Conservation (phyloP, 306 rosid species). For the Vachellia pachyceras region DNA sequence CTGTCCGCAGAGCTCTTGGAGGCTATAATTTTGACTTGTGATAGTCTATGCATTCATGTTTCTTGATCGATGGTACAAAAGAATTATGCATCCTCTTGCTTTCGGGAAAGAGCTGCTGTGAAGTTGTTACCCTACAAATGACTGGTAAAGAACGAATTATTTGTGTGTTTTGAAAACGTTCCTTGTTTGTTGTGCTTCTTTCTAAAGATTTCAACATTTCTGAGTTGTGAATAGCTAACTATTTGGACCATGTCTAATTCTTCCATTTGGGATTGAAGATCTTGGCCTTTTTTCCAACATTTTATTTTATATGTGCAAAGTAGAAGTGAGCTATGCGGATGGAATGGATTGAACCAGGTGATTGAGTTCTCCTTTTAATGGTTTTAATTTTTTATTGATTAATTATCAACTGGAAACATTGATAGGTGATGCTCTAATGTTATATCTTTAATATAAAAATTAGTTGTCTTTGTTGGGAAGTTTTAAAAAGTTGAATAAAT, state of each 20-base stretch:
- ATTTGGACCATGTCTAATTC: background rate
- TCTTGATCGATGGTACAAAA: slow-evolving; percentile 33
- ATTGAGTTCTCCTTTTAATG: background rate
- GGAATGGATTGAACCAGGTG: background rate
- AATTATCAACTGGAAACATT: too few species aligned
- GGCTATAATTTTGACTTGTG: slow-evolving; percentile 32
- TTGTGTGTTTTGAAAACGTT: too few species aligned
- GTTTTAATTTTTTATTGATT: too few species aligned
- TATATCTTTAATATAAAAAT: too few species aligned
- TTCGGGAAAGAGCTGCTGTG: slow-evolving; percentile 35
- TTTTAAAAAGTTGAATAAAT: too few species aligned
- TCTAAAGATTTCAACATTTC: slow-evolving; percentile 27
- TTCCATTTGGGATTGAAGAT: background rate
- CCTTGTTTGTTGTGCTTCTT: too few species aligned
- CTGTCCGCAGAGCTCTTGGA: slow-evolving; percentile 24
- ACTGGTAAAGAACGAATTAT: slow-evolving; percentile 17
- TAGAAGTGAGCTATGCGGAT: background rate
- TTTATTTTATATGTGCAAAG: background rate
- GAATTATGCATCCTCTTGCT: slow-evolving; percentile 37
- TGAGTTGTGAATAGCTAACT: slow-evolving; percentile 14
- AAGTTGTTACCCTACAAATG: slow-evolving; percentile 28
- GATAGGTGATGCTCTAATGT: too few species aligned
- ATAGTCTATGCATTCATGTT: slow-evolving; percentile 35
- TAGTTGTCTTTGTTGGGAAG: too few species aligned
- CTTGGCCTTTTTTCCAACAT: background rate